Conservation (phyloP, 495 filamentous ascomycete genomes). For the Hypoxylon subgilvum region DNA sequence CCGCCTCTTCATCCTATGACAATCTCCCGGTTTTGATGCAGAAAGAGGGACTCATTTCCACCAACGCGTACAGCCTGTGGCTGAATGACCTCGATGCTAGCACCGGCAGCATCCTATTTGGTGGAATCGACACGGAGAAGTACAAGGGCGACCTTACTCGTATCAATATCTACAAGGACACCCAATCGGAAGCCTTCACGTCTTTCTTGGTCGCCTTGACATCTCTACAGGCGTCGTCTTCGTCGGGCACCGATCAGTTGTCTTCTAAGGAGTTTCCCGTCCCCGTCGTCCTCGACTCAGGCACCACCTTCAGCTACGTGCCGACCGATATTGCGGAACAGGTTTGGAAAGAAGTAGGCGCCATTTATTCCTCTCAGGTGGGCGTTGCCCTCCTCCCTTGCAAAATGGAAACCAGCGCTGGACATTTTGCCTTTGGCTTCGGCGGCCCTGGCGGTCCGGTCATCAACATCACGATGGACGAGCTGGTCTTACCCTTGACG, state of each 20-base stretch:
- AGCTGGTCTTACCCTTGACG: slow-evolving; percentile 74
- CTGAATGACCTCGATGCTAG: slow-evolving; percentile 71
- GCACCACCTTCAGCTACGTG: slow-evolving; percentile 84
- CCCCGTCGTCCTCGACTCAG: slow-evolving; percentile 84
- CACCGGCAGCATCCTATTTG: slow-evolving; percentile 69
- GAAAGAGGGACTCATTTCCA: slow-evolving; percentile 73
- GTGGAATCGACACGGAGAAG: slow-evolving; percentile 88
- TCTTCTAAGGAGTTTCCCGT: slow-evolving; percentile 61
- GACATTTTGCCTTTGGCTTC: slow-evolving; percentile 75
- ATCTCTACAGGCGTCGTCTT: slow-evolving; percentile 51
- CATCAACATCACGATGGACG: slow-evolving; percentile 76
- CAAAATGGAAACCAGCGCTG: slow-evolving; percentile 62
- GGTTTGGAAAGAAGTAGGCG: slow-evolving; percentile 73
- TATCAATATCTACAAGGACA: slow-evolving; percentile 63
- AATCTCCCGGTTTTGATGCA: slow-evolving; percentile 84
- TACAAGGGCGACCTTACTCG: slow-evolving; percentile 75
- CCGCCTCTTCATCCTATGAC: slow-evolving; percentile 60
- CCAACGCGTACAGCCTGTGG: slow-evolving; percentile 89
- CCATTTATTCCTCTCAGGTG: slow-evolving; percentile 53
- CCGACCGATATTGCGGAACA: slow-evolving; percentile 69
- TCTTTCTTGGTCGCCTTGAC: slow-evolving; percentile 82
- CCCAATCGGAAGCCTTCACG: slow-evolving; percentile 51
- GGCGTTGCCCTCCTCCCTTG: slow-evolving; percentile 74
- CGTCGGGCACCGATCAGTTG: slow-evolving; percentile 56
- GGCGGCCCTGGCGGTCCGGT: slow-evolving; percentile 63